These are phyloP conservation scores for Globisporangium splendens DNA, from an alignment of 352 stramenopile genomes.

Conservation along the genomic window DNA sequence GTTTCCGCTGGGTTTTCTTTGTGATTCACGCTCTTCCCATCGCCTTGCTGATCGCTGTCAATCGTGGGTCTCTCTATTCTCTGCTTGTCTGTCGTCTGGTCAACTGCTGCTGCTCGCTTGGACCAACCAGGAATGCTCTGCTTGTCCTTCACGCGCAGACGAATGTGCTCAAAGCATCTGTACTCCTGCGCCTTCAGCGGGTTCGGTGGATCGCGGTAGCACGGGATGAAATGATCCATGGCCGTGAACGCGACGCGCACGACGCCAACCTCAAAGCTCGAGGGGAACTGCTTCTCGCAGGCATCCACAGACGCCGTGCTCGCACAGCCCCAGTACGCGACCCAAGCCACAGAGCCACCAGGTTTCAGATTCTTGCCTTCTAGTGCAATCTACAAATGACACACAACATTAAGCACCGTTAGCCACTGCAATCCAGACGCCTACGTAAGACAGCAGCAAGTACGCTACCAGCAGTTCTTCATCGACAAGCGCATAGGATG, in stretches of 20 bases:
- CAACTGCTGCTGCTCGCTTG: conserved; percentile 4
- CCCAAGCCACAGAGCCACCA: conserved; percentile 69
- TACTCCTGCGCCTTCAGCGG: conserved; percentile 70
- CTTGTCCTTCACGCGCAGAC: conserved; percentile 73
- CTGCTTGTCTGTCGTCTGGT: background rate
- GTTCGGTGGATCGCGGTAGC: conserved; percentile 77
- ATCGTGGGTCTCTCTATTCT: conserved; percentile 2
- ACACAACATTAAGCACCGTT: background rate
- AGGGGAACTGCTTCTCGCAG: conserved; percentile 74
- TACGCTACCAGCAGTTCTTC: conserved; percentile 60
- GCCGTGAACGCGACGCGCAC: conserved; percentile 66
- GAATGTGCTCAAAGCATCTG: conserved; percentile 61
- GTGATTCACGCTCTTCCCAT: background rate
- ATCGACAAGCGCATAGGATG: conserved; percentile 60
- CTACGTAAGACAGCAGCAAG: background rate
- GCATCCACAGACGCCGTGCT: conserved; percentile 47
- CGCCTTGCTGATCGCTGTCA: too few species aligned
- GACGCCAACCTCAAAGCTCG: conserved; percentile 58
- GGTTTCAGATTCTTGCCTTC: conserved; percentile 74
- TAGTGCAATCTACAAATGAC: conserved; percentile 17
- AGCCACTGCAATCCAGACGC: background rate
- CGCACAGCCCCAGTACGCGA: conserved; percentile 78
- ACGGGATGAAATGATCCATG: conserved; percentile 84
- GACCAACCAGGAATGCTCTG: conserved; percentile 82
- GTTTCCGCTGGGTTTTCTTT: background rate